Evolutionary conservation across 1,139 yeast species (phyloP).

Genomic region (Martiniozyma asiatica): DNA sequence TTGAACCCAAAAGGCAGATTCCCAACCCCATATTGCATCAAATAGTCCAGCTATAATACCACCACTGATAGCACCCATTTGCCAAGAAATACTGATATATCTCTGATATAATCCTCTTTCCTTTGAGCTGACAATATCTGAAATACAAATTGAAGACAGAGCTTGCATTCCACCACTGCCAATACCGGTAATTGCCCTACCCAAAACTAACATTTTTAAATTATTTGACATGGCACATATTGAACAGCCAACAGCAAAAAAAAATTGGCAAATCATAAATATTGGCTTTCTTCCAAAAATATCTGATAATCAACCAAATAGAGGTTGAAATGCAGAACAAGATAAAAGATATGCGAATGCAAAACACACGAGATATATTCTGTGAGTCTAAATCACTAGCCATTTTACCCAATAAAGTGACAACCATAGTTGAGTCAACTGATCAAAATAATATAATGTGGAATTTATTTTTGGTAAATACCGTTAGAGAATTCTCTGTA

Average conservation of each 20-base stretch:
- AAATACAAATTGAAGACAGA: conserved; percentile 37
- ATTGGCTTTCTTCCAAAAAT: conserved; percentile 59
- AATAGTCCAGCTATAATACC: conserved; percentile 57
- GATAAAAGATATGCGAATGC: conserved; percentile 45
- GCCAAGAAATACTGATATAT: conserved; percentile 44
- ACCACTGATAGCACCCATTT: conserved; percentile 55
- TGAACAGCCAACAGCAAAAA: conserved; percentile 39
- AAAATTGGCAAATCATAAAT: conserved; percentile 30
- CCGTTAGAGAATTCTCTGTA: too few species aligned
- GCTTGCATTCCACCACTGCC: conserved; percentile 53
- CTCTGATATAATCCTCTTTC: conserved; percentile 48
- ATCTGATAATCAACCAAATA: conserved; percentile 73
- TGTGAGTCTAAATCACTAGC: conserved; percentile 43
- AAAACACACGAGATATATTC: conserved; percentile 37
- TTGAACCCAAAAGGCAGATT: conserved; percentile 43
- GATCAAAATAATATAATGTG: too few species aligned
- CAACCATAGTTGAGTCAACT: conserved; percentile 50
- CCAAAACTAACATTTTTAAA: conserved; percentile 36
- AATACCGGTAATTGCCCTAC: conserved; percentile 43
- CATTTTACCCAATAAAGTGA: conserved; percentile 44
- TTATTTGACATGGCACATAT: conserved; percentile 32
- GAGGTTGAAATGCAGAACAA: conserved; percentile 53
- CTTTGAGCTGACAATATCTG: conserved; percentile 40
- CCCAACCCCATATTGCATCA: conserved; percentile 62
- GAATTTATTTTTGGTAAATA: too few species aligned